Percentiles rank a stretch among this genome's conserved stretches.
These are phyloP conservation scores for Allium cepa DNA, from an alignment of 106 monocot genomes.

Conservation along the genomic window DNA sequence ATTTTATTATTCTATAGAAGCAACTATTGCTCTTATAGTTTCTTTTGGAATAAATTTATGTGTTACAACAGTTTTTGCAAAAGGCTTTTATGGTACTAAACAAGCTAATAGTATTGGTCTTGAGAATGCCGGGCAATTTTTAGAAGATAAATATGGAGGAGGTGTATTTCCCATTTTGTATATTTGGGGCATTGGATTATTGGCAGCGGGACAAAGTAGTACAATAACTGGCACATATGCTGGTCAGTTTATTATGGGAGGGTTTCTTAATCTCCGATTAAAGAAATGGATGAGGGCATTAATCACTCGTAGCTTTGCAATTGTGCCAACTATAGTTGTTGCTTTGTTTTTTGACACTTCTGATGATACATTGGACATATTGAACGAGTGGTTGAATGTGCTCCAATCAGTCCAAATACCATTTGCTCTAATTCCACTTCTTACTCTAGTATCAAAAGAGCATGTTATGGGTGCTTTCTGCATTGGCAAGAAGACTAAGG, in stretches of 20 bases:
- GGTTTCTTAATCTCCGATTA: slow-evolving; percentile 71
- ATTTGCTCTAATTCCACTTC: slow-evolving; percentile 89
- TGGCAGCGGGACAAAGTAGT: slow-evolving; percentile 92
- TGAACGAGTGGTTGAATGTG: slow-evolving; percentile 93
- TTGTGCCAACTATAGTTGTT: slow-evolving; percentile 81
- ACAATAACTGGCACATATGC: slow-evolving; percentile 97
- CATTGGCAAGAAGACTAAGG: slow-evolving; percentile 57
- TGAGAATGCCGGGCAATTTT: slow-evolving; percentile 80
- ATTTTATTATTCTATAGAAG: slow-evolving; percentile 81
- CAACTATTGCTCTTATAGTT: slow-evolving; percentile 53
- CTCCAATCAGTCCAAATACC: slow-evolving; percentile 93
- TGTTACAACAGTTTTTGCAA: slow-evolving; percentile 92
- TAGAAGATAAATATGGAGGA: slow-evolving; percentile 75
- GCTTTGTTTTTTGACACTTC: slow-evolving; percentile 72
- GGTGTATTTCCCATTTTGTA: slow-evolving; percentile 80
- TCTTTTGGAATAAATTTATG: slow-evolving; percentile 82
- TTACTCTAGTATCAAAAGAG: slow-evolving; percentile 82
- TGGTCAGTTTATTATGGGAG: slow-evolving; percentile 98
- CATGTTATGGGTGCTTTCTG: slow-evolving; percentile 72
- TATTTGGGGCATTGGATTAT: slow-evolving; percentile 89
- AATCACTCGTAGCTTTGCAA: slow-evolving; percentile 90
- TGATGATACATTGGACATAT: slow-evolving; percentile 61
- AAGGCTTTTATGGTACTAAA: slow-evolving; percentile 76
- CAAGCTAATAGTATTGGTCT: slow-evolving; percentile 67
- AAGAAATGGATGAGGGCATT: slow-evolving; percentile 91